Conservation (phyloP, 2,329 filamentous ascomycete species). For the Botrytis aclada region DNA sequence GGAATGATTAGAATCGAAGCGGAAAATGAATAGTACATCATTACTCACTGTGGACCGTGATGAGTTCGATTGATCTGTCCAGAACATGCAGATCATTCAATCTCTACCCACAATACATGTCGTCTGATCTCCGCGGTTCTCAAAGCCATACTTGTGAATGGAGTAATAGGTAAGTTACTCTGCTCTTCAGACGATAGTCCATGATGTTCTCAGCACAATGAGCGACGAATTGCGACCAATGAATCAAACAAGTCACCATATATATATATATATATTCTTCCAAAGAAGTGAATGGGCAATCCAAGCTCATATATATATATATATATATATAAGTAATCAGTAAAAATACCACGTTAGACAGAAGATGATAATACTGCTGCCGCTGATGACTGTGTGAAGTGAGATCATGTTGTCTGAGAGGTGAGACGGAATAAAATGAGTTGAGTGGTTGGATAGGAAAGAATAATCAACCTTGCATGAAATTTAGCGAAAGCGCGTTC, state of each 20-base stretch:
- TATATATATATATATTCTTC: too few relatives aligned
- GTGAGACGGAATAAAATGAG: neutral
- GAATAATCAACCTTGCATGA: conserved; percentile 13
- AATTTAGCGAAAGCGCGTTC: conserved; percentile 17
- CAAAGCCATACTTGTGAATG: neutral
- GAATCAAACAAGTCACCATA: neutral
- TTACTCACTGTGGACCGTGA: neutral
- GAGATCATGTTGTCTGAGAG: neutral
- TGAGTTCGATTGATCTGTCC: too few relatives aligned
- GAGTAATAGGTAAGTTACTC: neutral
- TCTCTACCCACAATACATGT: neutral
- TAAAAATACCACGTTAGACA: neutral
- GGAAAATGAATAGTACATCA: neutral
- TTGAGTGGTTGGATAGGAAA: neutral
- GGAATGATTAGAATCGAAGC: neutral
- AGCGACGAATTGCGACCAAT: neutral
- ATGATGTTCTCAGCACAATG: neutral
- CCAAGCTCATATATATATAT: neutral
- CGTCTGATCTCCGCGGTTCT: neutral
- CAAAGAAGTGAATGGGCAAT: too few relatives aligned
- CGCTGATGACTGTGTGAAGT: neutral
- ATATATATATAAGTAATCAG: too few relatives aligned
- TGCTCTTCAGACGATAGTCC: neutral
- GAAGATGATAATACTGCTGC: neutral
- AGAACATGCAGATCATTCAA: neutral